Evolutionary conservation across 2,329 filamentous ascomycete species (phyloP), one percentile per base, ranked within the genome.

Genomic region (Xylariaceae sp.): DNA sequence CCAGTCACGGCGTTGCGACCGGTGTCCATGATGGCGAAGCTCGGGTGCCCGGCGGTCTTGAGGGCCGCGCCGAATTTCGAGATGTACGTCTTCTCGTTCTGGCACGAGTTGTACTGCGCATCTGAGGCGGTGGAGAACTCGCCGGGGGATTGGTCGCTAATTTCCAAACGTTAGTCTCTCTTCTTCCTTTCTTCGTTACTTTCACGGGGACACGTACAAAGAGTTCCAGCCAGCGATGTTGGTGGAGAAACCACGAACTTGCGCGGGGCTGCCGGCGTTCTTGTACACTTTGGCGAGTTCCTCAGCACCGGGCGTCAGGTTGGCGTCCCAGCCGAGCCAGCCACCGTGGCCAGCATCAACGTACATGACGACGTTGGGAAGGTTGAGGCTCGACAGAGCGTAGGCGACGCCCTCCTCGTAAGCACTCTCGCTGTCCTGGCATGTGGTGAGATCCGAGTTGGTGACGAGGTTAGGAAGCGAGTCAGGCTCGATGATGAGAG

Each of bases 51-150:
- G 27, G 68, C 62, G 0, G 71, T 65, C 10, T 74, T 71, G 44
- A 89, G 79, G 32, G 85, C 81, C 9, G 79, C 76, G 7, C 83
- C 83, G 65, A 95, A 86, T 54, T 85, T 87, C 45, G 74, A 63
- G 22, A 78, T 71, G 69, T 83, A 90, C 64, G 75, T 77, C 57
- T 66, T 75, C 64, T 74, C 73, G 60, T 82, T 81, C 59, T 78
- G 79, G 62, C 75, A 72, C 58, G 69, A 63, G 70, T 80, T 76
- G 63, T 70, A 66, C 71, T 58, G 62, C 62, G 63, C 63, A 53
- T 67, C 80, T 11, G 68, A 56, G 39, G 58, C 58, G n/a, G 44
- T 45, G 15, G 64, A 48, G 58, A 66, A 66, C 62, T 66, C 64
- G 44, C 64, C 63, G 27, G 64, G 64, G 36, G 46, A 47, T 45